These are phyloP conservation scores for Dothidotthia symphoricarpi DNA, from an alignment of 2,329 filamentous ascomycete species.

Conservation along the genomic window DNA sequence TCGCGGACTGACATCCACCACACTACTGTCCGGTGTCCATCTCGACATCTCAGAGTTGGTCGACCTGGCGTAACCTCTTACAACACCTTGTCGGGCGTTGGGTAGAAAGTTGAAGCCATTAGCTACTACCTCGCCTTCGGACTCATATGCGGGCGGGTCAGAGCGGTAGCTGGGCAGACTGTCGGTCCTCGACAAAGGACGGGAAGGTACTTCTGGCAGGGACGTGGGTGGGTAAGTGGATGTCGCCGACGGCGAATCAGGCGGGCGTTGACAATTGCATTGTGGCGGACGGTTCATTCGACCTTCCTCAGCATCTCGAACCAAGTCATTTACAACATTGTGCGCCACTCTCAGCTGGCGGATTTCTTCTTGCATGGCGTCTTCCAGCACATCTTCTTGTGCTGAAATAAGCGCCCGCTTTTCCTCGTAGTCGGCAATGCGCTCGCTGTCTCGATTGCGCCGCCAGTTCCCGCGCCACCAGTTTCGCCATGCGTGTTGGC, in stretches of 20 bases:
- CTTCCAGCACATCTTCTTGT: slow-evolving; percentile 48
- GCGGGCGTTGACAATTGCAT: slow-evolving; percentile 21
- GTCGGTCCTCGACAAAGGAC: slow-evolving; percentile 39
- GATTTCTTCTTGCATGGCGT: slow-evolving; percentile 48
- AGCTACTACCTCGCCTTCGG: slow-evolving; percentile 41
- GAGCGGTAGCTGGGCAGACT: slow-evolving; percentile 49
- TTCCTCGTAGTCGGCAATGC: slow-evolving; percentile 50
- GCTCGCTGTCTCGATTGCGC: slow-evolving; percentile 22
- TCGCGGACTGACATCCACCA: slow-evolving; percentile 40
- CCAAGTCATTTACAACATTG: slow-evolving; percentile 52
- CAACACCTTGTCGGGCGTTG: too few species aligned
- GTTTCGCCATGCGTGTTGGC: slow-evolving; percentile 50
- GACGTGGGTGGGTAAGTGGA: slow-evolving; percentile 33
- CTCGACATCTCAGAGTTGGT: slow-evolving; percentile 23
- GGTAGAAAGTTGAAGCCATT: slow-evolving; percentile 40
- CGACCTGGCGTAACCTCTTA: slow-evolving; percentile 36
- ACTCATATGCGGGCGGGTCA: slow-evolving; percentile 46
- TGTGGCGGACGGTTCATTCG: slow-evolving; percentile 10
- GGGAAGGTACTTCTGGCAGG: slow-evolving; percentile 35
- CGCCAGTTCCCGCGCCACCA: slow-evolving; percentile 49
- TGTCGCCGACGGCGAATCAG: slow-evolving; percentile 24
- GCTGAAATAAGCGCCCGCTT: slow-evolving; percentile 50
- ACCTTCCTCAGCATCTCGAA: slow-evolving; percentile 43
- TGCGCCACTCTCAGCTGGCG: slow-evolving; percentile 53
- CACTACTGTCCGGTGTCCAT: slow-evolving; percentile 42